These are phyloP conservation scores for Nemania diffusa DNA, from an alignment of 2,329 filamentous ascomycete species.

Conservation along the genomic window DNA sequence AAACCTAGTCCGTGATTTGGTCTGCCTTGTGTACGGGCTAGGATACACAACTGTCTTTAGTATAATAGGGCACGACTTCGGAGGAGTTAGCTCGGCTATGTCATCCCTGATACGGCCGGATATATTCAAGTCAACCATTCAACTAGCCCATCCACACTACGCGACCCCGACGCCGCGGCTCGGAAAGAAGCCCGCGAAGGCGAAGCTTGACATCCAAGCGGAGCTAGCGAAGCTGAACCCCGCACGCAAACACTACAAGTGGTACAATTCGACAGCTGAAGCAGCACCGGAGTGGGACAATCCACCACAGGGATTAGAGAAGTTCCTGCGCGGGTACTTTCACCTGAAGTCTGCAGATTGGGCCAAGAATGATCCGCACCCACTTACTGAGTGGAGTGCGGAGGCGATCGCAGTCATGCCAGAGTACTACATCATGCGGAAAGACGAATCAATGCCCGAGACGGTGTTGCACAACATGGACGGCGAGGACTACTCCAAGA, in stretches of 20 bases:
- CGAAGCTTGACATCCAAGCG: conserved; percentile 60
- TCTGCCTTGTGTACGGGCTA: conserved; percentile 69
- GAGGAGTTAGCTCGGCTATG: conserved; percentile 68
- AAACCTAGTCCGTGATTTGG: conserved; percentile 69
- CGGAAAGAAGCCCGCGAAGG: conserved; percentile 32
- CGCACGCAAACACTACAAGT: conserved; percentile 76
- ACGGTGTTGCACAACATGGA: conserved; percentile 66
- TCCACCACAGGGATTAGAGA: conserved; percentile 55
- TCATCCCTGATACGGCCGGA: conserved; percentile 72
- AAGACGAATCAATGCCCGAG: conserved; percentile 67
- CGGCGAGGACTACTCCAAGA: conserved; percentile 56
- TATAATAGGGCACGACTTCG: conserved; percentile 67
- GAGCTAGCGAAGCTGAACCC: conserved; percentile 64
- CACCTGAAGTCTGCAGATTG: conserved; percentile 74
- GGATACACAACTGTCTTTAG: conserved; percentile 68
- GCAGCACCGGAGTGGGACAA: conserved; percentile 60
- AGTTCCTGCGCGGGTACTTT: conserved; percentile 73
- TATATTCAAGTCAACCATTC: conserved; percentile 68
- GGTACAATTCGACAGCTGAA: conserved; percentile 66
- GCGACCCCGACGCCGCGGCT: conserved; percentile 61
- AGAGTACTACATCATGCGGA: conserved; percentile 74
- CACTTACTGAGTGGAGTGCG: conserved; percentile 66
- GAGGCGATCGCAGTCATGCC: conserved; percentile 68
- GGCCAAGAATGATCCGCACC: conserved; percentile 63
- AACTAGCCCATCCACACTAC: conserved; percentile 74